A percentile compares a stretch with the other conserved stretches of the same genome.
Conservation (phyloP, 2,329 filamentous ascomycete species). For the Pseudocercospora musae region DNA sequence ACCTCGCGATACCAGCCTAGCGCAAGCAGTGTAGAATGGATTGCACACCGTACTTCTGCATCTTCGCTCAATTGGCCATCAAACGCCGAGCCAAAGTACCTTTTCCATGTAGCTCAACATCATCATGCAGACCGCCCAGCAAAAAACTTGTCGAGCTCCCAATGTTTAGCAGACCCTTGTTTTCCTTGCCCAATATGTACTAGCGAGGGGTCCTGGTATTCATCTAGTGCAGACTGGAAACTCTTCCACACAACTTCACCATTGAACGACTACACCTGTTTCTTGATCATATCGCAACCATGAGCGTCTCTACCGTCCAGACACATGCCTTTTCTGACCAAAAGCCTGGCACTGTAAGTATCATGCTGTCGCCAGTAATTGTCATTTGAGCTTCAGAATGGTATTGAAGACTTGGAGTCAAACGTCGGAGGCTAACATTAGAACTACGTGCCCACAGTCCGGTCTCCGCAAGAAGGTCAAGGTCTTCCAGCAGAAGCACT, state of each 20-base stretch:
- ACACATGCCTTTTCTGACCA: constrained; percentile 89
- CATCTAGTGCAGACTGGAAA: too few relatives aligned
- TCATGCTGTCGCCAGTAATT: neutral
- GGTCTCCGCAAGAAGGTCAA: constrained; percentile 99
- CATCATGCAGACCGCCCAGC: constrained; percentile 2
- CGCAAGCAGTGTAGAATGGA: neutral
- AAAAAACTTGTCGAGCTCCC: neutral
- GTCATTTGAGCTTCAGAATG: neutral
- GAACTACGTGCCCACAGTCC: constrained; percentile 53
- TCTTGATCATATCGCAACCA: constrained; percentile 38
- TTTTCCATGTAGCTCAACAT: neutral
- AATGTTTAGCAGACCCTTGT: neutral
- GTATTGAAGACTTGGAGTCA: too few relatives aligned
- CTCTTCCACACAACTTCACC: neutral
- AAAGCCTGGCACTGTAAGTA: constrained; percentile 72
- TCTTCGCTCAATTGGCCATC: constrained; percentile 4
- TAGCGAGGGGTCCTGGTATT: neutral
- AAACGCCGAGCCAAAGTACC: constrained; percentile 4
- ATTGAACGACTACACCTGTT: constrained; percentile 13
- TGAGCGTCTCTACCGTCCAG: constrained; percentile 76
- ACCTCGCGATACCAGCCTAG: neutral
- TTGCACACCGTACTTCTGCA: constrained; percentile 2
- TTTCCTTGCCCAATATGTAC: neutral
- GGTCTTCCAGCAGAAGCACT: constrained; percentile 91
- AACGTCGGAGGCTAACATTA: neutral